Conservation (phyloP, 768 basidiomycete species). For the Brasilioporus rufonigricans region DNA sequence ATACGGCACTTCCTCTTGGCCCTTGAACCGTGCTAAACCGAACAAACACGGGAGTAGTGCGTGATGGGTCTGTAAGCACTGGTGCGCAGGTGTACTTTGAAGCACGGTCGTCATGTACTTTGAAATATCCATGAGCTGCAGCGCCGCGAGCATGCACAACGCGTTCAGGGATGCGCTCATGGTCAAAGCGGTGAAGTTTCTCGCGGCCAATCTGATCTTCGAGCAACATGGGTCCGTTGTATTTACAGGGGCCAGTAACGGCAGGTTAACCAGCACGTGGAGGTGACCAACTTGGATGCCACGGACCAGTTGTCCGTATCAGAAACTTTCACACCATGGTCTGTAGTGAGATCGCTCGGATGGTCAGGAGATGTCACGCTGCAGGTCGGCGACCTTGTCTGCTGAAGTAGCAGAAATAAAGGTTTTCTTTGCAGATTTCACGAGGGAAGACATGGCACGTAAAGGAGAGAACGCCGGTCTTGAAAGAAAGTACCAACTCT, state of each 20-base stretch:
- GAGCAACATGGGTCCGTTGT: slow-evolving; percentile 69
- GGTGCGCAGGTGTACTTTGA: slow-evolving; percentile 68
- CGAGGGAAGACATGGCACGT: slow-evolving; percentile 13
- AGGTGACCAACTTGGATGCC: neutral
- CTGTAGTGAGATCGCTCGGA: slow-evolving; percentile 46
- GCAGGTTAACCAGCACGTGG: slow-evolving; percentile 4
- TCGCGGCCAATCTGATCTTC: slow-evolving; percentile 75
- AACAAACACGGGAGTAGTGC: slow-evolving; percentile 74
- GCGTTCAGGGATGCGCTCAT: slow-evolving; percentile 88
- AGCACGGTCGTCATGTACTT: slow-evolving; percentile 63
- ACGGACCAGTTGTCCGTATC: slow-evolving; percentile 66
- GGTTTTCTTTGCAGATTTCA: slow-evolving; percentile 15
- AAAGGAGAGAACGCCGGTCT: neutral
- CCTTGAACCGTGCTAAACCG: slow-evolving; percentile 89
- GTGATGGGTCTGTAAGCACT: slow-evolving; percentile 69
- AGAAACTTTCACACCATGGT: slow-evolving; percentile 55
- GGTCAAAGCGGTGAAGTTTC: slow-evolving; percentile 79
- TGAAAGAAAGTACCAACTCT: neutral
- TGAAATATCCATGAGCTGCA: slow-evolving; percentile 84
- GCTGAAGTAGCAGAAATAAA: slow-evolving; percentile 10
- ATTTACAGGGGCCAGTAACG: slow-evolving; percentile 35
- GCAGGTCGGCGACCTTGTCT: slow-evolving; percentile 24
- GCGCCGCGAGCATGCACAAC: slow-evolving; percentile 71
- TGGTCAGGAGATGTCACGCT: slow-evolving; percentile 18
- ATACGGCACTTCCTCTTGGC: slow-evolving; percentile 75